These are phyloP conservation scores for Xylariaceae sp. DNA, from an alignment of 2,329 filamentous ascomycete genomes.

Conservation along the genomic window DNA sequence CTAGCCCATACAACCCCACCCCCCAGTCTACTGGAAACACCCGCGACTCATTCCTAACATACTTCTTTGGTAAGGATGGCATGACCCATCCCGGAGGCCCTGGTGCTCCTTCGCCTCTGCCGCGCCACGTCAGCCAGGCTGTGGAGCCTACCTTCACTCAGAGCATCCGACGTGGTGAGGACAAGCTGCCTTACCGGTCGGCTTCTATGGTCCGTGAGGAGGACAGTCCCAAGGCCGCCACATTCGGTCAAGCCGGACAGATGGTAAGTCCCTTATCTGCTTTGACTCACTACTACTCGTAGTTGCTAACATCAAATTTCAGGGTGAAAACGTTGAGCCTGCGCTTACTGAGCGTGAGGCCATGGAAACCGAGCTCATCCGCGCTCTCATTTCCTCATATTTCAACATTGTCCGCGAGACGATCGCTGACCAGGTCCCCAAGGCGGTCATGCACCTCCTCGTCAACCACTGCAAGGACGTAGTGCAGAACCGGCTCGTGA, in stretches of 20 bases:
- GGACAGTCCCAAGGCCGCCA: constrained; percentile 35
- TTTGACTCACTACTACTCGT: constrained; percentile 7
- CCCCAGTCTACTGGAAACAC: constrained; percentile 56
- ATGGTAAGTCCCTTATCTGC: constrained; percentile 48
- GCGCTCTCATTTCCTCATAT: constrained; percentile 93
- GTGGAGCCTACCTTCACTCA: constrained; percentile 77
- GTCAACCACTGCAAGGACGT: constrained; percentile 98
- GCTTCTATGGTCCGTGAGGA: constrained; percentile 31
- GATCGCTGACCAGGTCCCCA: constrained; percentile 97
- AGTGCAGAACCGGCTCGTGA: constrained; percentile 93
- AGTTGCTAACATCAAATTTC: constrained; percentile 17
- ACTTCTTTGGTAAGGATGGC: constrained; percentile 97
- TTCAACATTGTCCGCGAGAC: constrained; percentile 98
- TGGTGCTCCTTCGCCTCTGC: constrained; percentile 37
- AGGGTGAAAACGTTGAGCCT: constrained; percentile 65
- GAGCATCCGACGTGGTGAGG: constrained; percentile 69
- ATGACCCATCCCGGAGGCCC: constrained; percentile 43
- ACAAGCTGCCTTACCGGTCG: constrained; percentile 50
- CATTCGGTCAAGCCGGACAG: constrained; percentile 45
- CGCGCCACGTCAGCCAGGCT: constrained; percentile 70
- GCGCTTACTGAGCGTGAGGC: constrained; percentile 92
- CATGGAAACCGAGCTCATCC: constrained; percentile 95
- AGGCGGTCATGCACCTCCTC: constrained; percentile 96
- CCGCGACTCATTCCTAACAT: constrained; percentile 91
- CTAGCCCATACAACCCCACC: constrained; percentile 56